A percentile compares a stretch with the other conserved stretches of the same genome.
These are phyloP conservation scores for Arachnomyces sp. DNA, from an alignment of 2,329 filamentous ascomycete species.

Conservation along the genomic window DNA sequence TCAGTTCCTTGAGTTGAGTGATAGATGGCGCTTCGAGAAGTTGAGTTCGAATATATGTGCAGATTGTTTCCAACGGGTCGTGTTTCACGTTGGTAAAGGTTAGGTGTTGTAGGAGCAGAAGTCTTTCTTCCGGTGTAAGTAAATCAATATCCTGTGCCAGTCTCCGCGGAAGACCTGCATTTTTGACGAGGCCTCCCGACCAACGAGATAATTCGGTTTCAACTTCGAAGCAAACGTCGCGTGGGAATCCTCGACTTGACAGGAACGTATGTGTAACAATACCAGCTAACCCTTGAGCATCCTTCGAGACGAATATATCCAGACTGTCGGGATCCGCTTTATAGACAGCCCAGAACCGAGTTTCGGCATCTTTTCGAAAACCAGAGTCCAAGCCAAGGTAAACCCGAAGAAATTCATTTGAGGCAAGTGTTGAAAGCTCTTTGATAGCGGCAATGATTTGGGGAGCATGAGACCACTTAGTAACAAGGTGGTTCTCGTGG, in stretches of 20 bases:
- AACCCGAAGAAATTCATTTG: slow-evolving; percentile 22
- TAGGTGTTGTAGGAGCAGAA: slow-evolving; percentile 33
- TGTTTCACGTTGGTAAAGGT: slow-evolving; percentile 22
- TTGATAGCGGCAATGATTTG: slow-evolving; percentile 22
- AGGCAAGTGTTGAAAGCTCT: slow-evolving; percentile 22
- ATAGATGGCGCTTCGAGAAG: slow-evolving; percentile 33
- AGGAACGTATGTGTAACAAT: slow-evolving; percentile 40
- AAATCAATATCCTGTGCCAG: slow-evolving; percentile 34
- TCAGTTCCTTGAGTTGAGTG: slow-evolving; percentile 31
- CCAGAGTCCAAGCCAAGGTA: slow-evolving; percentile 35
- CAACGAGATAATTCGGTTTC: slow-evolving; percentile 32
- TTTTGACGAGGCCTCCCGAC: slow-evolving; percentile 22
- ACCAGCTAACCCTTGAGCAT: slow-evolving; percentile 34
- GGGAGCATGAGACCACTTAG: slow-evolving; percentile 13
- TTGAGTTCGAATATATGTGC: slow-evolving; percentile 24
- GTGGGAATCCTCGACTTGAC: slow-evolving; percentile 32
- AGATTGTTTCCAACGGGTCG: slow-evolving; percentile 22
- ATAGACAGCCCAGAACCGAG: slow-evolving; percentile 36
- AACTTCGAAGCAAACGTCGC: slow-evolving; percentile 31
- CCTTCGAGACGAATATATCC: slow-evolving; percentile 37
- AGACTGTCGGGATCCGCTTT: slow-evolving; percentile 26
- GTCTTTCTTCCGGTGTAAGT: slow-evolving; percentile 35
- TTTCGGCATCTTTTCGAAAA: slow-evolving; percentile 27
- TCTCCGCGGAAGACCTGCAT: slow-evolving; percentile 28
- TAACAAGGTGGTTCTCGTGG: slow-evolving; percentile 18